These are phyloP conservation scores for Withania somnifera DNA, from an alignment of 305 asterid species.

Conservation along the genomic window DNA sequence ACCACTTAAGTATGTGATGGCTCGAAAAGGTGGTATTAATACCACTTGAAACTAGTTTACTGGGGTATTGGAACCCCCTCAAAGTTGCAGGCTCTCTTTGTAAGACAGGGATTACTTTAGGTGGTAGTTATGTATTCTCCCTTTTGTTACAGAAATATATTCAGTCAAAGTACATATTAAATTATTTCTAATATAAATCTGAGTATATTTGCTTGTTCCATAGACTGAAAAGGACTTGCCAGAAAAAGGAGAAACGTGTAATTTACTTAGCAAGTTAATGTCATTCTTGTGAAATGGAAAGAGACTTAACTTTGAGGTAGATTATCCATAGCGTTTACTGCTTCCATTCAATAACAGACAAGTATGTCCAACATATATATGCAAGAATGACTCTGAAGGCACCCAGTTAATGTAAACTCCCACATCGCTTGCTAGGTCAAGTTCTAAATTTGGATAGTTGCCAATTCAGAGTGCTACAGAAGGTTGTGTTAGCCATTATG, in stretches of 20 bases:
- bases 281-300: neutral
- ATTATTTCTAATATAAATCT: neutral
- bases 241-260: neutral
- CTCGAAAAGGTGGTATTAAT: neutral
- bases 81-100: neutral
- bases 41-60: neutral
- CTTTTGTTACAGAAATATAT: neutral
- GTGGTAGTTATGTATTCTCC: neutral
- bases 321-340: neutral
- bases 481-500: neutral
- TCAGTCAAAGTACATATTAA: neutral
- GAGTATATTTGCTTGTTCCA: neutral
- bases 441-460: neutral
- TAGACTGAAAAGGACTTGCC: neutral
- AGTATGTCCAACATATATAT: neutral
- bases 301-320: neutral
- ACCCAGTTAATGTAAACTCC: neutral
- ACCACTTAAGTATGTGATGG: neutral
- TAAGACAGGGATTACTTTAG: neutral
- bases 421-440: neutral
- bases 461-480: neutral
- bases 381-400: neutral
- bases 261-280: neutral
- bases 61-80: neutral
- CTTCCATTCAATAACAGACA: neutral